Evolutionary conservation across 2,329 filamentous ascomycete species (phyloP).

Genomic region (Zasmidium citrigriseum): DNA sequence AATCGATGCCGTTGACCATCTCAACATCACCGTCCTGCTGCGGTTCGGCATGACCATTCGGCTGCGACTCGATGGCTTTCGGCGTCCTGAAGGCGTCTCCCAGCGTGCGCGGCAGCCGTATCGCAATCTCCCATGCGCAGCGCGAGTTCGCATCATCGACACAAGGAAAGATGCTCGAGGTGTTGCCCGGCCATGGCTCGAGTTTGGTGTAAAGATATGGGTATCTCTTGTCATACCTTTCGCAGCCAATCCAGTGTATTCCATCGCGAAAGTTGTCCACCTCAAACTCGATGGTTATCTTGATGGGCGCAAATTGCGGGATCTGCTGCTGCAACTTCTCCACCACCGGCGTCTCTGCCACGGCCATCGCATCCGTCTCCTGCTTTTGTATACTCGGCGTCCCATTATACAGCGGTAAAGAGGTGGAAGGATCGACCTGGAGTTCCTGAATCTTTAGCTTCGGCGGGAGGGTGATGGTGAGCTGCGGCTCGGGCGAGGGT

Average conservation of each 20-base stretch:
- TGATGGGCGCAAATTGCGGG: conserved; percentile 60
- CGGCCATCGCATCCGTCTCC: conserved; percentile 36
- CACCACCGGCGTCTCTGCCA: conserved; percentile 30
- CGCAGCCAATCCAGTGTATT: conserved; percentile 85
- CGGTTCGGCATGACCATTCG: conserved; percentile 42
- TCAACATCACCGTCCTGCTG: conserved; percentile 29
- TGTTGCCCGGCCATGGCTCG: conserved; percentile 73
- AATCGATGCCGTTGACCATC: conserved; percentile 41
- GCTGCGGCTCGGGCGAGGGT: conserved; percentile 55
- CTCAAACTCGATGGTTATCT: conserved; percentile 73
- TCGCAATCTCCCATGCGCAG: conserved; percentile 83
- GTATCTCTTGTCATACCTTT: conserved; percentile 76
- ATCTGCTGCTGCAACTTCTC: conserved; percentile 29
- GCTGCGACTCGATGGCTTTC: conserved; percentile 22
- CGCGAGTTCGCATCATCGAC: conserved; percentile 81
- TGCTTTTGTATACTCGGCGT: conserved; percentile 37
- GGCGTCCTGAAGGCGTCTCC: conserved; percentile 65
- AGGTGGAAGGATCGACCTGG: conserved; percentile 44
- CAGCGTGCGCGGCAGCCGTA: conserved; percentile 82
- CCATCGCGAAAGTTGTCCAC: conserved; percentile 78
- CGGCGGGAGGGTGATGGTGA: conserved; percentile 61
- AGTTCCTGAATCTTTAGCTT: conserved; percentile 63
- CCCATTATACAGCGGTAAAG: conserved; percentile 43
- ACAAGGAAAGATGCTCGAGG: conserved; percentile 89
- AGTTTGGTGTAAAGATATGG: conserved; percentile 91